Conservation (phyloP, 108 stramenopile species). For the Schizochytrium sp. region DNA sequence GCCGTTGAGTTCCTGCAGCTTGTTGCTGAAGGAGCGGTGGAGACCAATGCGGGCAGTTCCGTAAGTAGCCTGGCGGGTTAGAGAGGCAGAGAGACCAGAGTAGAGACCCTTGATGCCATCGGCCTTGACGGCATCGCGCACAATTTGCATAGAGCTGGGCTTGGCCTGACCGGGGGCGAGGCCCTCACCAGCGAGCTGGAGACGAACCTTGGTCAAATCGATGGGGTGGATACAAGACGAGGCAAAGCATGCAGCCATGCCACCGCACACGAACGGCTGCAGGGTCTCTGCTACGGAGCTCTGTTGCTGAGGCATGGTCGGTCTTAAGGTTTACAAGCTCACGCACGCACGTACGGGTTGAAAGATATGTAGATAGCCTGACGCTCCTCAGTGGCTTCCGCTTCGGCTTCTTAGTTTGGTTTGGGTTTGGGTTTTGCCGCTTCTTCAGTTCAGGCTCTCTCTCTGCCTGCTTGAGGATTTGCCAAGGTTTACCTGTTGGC, state of each 20-base stretch:
- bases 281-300: slow-evolving; percentile 65
- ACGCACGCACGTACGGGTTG: too few species aligned
- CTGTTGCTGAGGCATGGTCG: neutral
- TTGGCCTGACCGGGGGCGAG: neutral
- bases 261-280: slow-evolving; percentile 80
- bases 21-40: slow-evolving; percentile 92
- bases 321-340: too few species aligned
- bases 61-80: slow-evolving; percentile 96
- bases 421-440: too few species aligned
- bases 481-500: too few species aligned
- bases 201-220: slow-evolving; percentile 90
- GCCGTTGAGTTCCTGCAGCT: slow-evolving; percentile 82
- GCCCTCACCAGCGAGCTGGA: slow-evolving; percentile 47
- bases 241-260: slow-evolving; percentile 94
- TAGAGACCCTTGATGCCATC: slow-evolving; percentile 9
- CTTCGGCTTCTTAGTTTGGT: too few species aligned
- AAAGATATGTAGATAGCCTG: too few species aligned
- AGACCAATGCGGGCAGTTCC: slow-evolving; percentile 98
- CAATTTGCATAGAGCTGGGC: slow-evolving; percentile 2
- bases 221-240: slow-evolving; percentile 93
- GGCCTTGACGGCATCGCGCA: neutral
- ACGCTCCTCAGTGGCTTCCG: too few species aligned
- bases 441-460: too few species aligned
- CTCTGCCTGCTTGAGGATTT: too few species aligned
- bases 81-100: slow-evolving; percentile 86